Evolutionary conservation across 192 early-diverging fungal genomes (phyloP), one percentile per base, ranked within the genome.

Genomic region (Entomortierella parvispora): DNA sequence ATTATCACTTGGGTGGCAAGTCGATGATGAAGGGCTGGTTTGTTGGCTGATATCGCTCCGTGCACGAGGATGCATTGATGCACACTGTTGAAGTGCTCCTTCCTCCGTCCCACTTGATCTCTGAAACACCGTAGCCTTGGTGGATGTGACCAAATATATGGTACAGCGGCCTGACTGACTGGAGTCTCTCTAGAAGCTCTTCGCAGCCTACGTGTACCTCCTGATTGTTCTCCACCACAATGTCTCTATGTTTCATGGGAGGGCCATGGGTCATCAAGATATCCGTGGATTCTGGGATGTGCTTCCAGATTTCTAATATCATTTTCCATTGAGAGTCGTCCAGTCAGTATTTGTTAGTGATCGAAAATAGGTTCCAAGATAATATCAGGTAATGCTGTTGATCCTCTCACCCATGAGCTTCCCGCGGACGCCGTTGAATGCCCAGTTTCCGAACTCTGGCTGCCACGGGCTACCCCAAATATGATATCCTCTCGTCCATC

Each of bases 251-350:
- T 12, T 46, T 32, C 43, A 44, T 55, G 12, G 71, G 64, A 34
- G 71, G 71, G n/a, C 71, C 71, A 56, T 75, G 71, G 3, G 71
- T 75, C 49, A 75, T 67, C 43, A 75, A 25, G 4, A 75, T 75
- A 20, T 75, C 57, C 14, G 64, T 67, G 22, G 44, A 46, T 4
- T 32, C 44, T 28, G 71, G 71, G 18, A 75, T 75, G 17, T 48
- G 48, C 52, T 52, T 46, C 71, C 71, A 75, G 29, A 64, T 67
- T 45, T 75, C 71, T 75, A 43, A 11, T 22, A 32, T 2, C 17
- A 48, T 58, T 14, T 9, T 10, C 26, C 54, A 15, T 12, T n/a
- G 2, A 34, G 28, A 2, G 18, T 25, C 23, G 43, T 46, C 31
- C 56, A 42, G 54, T 31, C 32, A 46, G 43, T 33, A 45, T 45